Evolutionary conservation across 2,329 filamentous ascomycete genomes (phyloP).

Genomic region (Penicillium sp.): DNA sequence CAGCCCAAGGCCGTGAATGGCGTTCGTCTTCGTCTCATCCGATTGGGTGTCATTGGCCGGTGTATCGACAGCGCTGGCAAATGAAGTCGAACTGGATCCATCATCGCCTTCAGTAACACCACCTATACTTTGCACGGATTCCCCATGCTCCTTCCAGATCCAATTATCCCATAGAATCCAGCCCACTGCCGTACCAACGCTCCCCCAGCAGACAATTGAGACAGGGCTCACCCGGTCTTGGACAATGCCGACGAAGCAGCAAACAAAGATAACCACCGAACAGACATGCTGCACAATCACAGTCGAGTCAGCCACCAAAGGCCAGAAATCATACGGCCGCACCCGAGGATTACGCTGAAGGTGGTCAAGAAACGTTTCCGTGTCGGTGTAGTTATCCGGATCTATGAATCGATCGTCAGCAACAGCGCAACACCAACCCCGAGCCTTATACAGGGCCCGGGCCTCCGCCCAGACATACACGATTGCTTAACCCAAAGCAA

Average conservation of each 20-base stretch:
- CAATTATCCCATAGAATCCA: conserved; percentile 93
- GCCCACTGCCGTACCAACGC: conserved; percentile 74
- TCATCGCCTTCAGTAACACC: conserved; percentile 34
- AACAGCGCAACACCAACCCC: background rate
- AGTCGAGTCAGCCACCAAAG: conserved; percentile 87
- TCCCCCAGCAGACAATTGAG: conserved; percentile 83
- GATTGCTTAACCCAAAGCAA: conserved; percentile 96
- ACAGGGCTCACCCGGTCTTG: conserved; percentile 84
- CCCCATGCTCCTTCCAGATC: conserved; percentile 68
- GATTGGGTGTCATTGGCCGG: conserved; percentile 24
- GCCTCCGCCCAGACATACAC: conserved; percentile 53
- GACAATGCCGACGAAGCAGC: conserved; percentile 88
- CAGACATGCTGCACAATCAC: conserved; percentile 97
- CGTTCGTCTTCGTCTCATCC: conserved; percentile 29
- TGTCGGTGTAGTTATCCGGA: conserved; percentile 98
- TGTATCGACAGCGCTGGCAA: conserved; percentile 29
- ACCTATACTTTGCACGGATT: conserved; percentile 26
- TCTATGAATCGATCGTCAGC: conserved; percentile 49
- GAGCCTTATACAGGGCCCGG: background rate
- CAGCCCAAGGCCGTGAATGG: conserved; percentile 44
- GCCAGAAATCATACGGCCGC: conserved; percentile 97
- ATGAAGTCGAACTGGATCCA: conserved; percentile 41
- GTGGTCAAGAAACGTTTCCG: conserved; percentile 92
- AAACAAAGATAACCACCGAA: conserved; percentile 89
- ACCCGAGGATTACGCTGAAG: conserved; percentile 91